Evolutionary conservation across 352 stramenopile genomes (phyloP).

Genomic region (Phytophthora macrochlamydospora): DNA sequence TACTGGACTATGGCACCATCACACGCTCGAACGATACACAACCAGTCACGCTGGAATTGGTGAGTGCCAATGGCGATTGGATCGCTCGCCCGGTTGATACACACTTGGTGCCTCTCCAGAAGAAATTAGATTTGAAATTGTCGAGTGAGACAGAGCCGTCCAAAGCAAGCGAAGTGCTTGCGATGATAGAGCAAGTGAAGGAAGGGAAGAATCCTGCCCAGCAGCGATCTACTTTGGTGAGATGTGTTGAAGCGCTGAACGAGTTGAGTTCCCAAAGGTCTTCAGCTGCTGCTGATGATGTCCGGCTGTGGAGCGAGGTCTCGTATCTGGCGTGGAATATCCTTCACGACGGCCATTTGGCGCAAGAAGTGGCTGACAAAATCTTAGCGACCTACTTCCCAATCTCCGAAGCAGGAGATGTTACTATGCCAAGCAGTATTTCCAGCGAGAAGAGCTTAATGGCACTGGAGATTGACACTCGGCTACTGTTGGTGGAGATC

Average conservation of each 20-base stretch:
- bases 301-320: slow-evolving; percentile 58
- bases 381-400: slow-evolving; percentile 52
- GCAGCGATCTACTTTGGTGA: slow-evolving; percentile 25
- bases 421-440: slow-evolving; percentile 17
- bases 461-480: slow-evolving; percentile 61
- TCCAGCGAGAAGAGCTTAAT: slow-evolving; percentile 53
- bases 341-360: slow-evolving; percentile 38
- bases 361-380: slow-evolving; percentile 31
- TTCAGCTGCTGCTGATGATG: slow-evolving; percentile 8
- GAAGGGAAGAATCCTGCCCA: slow-evolving; percentile 59
- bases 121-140: slow-evolving; percentile 67
- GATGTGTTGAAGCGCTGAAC: slow-evolving; percentile 30
- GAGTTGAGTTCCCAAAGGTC: slow-evolving; percentile 11
- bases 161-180: slow-evolving; percentile 48
- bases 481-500: slow-evolving; percentile 54
- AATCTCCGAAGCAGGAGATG: slow-evolving; percentile 12
- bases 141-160: slow-evolving; percentile 48
- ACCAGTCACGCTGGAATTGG: slow-evolving; percentile 25
- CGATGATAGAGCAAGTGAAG: slow-evolving; percentile 76
- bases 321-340: slow-evolving; percentile 49
- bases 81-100: slow-evolving; percentile 57
- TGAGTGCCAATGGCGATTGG: slow-evolving; percentile 28
- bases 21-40: slow-evolving; percentile 12
- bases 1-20: slow-evolving; percentile 62
- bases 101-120: slow-evolving; percentile 69